phyloP scores from a whole-genome alignment of 495 filamentous ascomycete genomes.

The Neurospora pannonica region DNA sequence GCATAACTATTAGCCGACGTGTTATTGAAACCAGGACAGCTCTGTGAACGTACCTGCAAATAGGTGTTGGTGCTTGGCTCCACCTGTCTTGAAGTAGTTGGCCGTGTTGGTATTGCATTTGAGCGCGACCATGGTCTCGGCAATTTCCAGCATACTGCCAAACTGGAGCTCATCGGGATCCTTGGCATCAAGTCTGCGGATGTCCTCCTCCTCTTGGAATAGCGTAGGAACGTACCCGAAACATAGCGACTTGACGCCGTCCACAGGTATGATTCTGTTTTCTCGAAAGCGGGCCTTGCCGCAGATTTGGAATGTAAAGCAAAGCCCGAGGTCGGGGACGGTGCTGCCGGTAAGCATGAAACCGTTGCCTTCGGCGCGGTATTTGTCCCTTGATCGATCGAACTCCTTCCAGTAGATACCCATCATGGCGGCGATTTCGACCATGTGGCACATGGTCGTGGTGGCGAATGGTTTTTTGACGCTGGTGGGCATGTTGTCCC shows the following conservation, averaged over 20 bases:
- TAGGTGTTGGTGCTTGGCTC: slow-evolving; percentile 28
- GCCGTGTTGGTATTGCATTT: slow-evolving; percentile 34
- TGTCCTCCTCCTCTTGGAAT: slow-evolving; percentile 26
- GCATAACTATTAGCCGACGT: no score
- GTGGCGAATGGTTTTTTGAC: slow-evolving; percentile 42
- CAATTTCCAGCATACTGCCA: slow-evolving; percentile 29
- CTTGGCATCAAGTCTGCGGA: slow-evolving; percentile 22
- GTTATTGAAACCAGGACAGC: slow-evolving; percentile 9
- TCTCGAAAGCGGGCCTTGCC: slow-evolving; percentile 33
- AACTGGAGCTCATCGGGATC: slow-evolving; percentile 27
- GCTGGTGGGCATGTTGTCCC: slow-evolving; percentile 39
- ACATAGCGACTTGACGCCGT: slow-evolving; percentile 36
- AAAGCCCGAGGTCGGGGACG: slow-evolving; percentile 34
- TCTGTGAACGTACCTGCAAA: slow-evolving; percentile 34
- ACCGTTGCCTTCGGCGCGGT: slow-evolving; percentile 43
- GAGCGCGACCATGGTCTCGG: slow-evolving; percentile 35
- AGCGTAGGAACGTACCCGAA: slow-evolving; percentile 40
- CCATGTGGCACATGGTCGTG: slow-evolving; percentile 38
- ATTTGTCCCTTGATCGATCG: slow-evolving; percentile 31
- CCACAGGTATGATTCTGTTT: slow-evolving; percentile 35
- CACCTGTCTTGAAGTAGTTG: slow-evolving; percentile 27
- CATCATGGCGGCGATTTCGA: slow-evolving; percentile 41
- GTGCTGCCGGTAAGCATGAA: slow-evolving; percentile 35
- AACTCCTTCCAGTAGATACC: slow-evolving; percentile 44
- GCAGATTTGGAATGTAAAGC: slow-evolving; percentile 35